Evolutionary conservation across 352 stramenopile genomes (phyloP).

Genomic region (Halophytophthora batemanensis): DNA sequence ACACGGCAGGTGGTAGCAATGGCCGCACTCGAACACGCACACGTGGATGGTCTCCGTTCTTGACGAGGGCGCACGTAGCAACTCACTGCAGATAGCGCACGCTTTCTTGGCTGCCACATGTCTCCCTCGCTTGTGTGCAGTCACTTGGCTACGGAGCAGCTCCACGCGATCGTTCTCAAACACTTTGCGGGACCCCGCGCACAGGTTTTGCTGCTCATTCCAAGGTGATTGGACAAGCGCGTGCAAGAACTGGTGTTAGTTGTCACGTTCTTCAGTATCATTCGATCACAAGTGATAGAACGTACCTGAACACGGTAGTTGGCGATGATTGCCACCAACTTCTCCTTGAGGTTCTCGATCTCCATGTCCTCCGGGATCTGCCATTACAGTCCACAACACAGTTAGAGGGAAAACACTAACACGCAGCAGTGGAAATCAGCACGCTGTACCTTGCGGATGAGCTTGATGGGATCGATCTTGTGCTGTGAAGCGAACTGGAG

Average conservation of each 20-base stretch:
- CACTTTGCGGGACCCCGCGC: slow-evolving; percentile 67
- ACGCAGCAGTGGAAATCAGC: neutral
- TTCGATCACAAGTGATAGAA: neutral
- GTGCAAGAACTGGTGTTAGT: neutral
- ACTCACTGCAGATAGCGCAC: slow-evolving; percentile 65
- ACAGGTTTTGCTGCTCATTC: slow-evolving; percentile 66
- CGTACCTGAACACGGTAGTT: slow-evolving; percentile 82
- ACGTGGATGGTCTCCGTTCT: slow-evolving; percentile 54
- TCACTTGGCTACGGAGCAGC: slow-evolving; percentile 64
- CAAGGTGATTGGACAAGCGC: neutral
- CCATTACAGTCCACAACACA: neutral
- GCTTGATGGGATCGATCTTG: slow-evolving; percentile 84
- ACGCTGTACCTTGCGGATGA: slow-evolving; percentile 69
- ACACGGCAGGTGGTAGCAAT: slow-evolving; percentile 78
- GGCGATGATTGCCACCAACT: slow-evolving; percentile 68
- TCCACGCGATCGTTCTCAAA: slow-evolving; percentile 77
- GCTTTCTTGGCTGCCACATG: slow-evolving; percentile 53
- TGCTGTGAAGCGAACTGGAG: slow-evolving; percentile 70
- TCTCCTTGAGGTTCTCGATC: slow-evolving; percentile 80
- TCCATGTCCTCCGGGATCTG: slow-evolving; percentile 84
- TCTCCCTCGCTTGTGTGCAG: slow-evolving; percentile 54
- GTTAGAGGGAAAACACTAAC: neutral
- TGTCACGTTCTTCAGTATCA: neutral
- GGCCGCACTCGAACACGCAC: slow-evolving; percentile 82
- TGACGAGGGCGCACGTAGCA: slow-evolving; percentile 44